Conservation (phyloP, 768 basidiomycete genomes). For the Fistulinella prunicolor region DNA sequence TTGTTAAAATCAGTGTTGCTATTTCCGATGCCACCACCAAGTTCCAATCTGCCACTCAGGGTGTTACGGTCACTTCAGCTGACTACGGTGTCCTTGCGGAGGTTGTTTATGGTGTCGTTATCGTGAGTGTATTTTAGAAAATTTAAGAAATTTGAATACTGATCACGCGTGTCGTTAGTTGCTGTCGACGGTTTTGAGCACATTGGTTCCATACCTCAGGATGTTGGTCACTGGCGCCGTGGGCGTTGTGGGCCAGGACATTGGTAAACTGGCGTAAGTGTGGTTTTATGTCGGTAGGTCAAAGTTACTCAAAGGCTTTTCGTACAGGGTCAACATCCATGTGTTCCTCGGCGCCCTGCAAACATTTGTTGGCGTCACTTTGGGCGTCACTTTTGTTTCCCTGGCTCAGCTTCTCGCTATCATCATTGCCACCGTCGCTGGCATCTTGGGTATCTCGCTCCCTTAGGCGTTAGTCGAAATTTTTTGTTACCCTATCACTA, state of each 20-base stretch:
- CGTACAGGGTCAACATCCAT: background rate
- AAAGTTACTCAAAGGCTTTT: background rate
- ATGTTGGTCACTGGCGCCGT: background rate
- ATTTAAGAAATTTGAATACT: too few relatives aligned
- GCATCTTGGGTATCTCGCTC: background rate
- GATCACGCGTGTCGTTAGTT: background rate
- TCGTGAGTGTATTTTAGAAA: background rate
- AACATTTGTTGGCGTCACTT: background rate
- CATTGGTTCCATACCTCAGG: background rate
- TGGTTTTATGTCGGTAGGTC: background rate
- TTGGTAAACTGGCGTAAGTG: constrained; percentile 7
- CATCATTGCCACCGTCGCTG: background rate
- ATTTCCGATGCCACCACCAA: background rate
- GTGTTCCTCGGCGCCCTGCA: constrained; percentile 2
- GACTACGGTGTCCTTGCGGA: background rate
- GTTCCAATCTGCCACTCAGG: background rate
- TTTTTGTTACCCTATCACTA: too few relatives aligned
- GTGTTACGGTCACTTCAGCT: background rate
- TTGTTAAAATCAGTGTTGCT: background rate
- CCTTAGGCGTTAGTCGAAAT: too few relatives aligned
- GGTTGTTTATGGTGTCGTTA: background rate
- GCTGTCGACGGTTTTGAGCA: background rate
- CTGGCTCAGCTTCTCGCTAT: background rate
- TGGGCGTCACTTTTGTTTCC: background rate
- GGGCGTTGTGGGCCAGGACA: background rate